Conservation (phyloP, 352 stramenopile genomes). For the Phytophthora colocasiae region DNA sequence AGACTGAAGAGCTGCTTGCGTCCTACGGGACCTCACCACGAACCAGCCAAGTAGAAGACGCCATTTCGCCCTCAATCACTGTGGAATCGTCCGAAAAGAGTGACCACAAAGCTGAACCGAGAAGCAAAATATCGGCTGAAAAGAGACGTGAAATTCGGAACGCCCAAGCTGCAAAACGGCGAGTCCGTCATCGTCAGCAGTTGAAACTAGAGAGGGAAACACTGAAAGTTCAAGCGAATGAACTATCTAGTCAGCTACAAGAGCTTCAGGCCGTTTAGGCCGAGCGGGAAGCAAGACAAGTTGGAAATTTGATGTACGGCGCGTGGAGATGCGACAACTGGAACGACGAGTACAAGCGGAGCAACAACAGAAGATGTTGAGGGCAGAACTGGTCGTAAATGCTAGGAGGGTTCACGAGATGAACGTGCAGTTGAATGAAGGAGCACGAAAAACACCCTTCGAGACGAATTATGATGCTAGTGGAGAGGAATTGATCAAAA, state of each 20-base stretch:
- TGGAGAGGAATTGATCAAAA: conserved; percentile 5
- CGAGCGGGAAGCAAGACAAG: neutral
- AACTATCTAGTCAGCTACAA: neutral
- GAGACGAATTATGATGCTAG: neutral
- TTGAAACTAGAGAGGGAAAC: conserved; percentile 24
- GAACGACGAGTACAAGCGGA: conserved; percentile 22
- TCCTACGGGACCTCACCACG: neutral
- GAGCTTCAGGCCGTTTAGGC: neutral
- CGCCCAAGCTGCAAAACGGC: conserved; percentile 13
- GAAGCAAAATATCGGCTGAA: neutral
- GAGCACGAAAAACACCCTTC: neutral
- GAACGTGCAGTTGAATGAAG: conserved; percentile 8
- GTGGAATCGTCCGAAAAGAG: neutral
- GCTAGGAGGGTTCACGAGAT: conserved; percentile 16
- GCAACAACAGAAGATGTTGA: conserved; percentile 10
- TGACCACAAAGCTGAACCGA: neutral
- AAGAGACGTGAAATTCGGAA: conserved; percentile 21
- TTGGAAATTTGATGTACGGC: conserved; percentile 1
- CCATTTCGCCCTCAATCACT: neutral
- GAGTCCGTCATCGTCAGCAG: conserved; percentile 22
- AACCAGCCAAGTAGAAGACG: neutral
- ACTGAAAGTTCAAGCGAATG: conserved; percentile 8
- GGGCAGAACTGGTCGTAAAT: conserved; percentile 8
- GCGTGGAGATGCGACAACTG: conserved; percentile 22
- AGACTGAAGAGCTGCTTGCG: conserved; percentile 13